Conservation (phyloP, 2,329 filamentous ascomycete species). For the Fusarium longipes region DNA sequence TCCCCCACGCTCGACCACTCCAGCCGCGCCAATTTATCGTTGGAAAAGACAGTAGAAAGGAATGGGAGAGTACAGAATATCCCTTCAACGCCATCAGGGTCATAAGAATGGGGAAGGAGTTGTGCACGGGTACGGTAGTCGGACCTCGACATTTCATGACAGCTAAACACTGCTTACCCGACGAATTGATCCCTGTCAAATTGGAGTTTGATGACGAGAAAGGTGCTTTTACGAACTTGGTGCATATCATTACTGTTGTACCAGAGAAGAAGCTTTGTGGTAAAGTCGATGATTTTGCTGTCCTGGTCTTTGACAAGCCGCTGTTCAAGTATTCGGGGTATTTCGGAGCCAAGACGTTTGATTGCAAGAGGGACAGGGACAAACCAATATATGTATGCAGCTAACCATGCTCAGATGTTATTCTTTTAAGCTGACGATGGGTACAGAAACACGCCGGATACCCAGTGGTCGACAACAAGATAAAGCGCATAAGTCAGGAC, state of each 20-base stretch:
- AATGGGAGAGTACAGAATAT: not conserved
- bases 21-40: not conserved
- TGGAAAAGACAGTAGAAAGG: not conserved
- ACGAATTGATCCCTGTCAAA: rapidly evolving
- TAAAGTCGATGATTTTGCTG: conserved; percentile 9
- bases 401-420: rapidly evolving
- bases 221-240: not conserved
- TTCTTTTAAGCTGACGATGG: rapidly evolving
- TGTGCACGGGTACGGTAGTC: conserved; percentile 13
- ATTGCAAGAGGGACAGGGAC: not conserved
- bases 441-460: conserved; percentile 12
- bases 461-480: not conserved
- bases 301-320: conserved; percentile 13
- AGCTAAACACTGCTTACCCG: conserved; percentile 12
- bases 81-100: conserved; percentile 8
- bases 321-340: conserved; percentile 13
- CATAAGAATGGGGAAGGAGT: rapidly evolving
- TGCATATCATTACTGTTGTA: not conserved
- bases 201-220: not conserved
- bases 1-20: not conserved
- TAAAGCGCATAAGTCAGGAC: conserved; percentile 2
- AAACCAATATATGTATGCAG: conserved; percentile 4
- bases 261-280: not conserved
- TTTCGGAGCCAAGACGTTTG: not conserved
- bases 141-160: conserved; percentile 19